Evolutionary conservation across 345 rosid genomes (phyloP).

Genomic region (Arabidopsis suecica): DNA sequence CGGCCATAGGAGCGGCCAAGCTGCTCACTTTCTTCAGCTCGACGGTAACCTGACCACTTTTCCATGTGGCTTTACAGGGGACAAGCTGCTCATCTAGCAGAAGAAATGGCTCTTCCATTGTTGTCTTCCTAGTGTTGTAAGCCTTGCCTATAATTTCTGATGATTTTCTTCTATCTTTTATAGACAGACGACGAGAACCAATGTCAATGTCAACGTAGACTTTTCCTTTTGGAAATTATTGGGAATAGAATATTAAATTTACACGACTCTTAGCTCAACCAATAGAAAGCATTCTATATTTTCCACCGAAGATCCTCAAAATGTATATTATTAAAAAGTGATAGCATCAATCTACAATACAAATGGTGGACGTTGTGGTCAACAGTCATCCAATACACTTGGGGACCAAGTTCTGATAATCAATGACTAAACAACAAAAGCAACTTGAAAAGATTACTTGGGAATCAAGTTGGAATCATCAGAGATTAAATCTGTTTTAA

Average conservation of each 20-base stretch:
- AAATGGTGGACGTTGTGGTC: too few species aligned
- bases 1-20: conserved; percentile 30
- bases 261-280: neutral
- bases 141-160: neutral
- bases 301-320: neutral
- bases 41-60: neutral
- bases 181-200: neutral
- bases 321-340: too few species aligned
- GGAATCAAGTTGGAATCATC: too few species aligned
- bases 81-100: neutral
- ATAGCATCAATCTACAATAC: too few species aligned
- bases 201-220: neutral
- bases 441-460: too few species aligned
- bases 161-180: neutral
- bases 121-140: neutral
- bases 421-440: too few species aligned
- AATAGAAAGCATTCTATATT: neutral
- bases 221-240: neutral
- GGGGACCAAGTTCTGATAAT: too few species aligned
- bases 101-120: conserved; percentile 23
- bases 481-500: too few species aligned
- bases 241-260: neutral
- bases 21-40: conserved; percentile 24
- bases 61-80: neutral
- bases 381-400: too few species aligned